Percentiles rank a stretch among this genome's conserved stretches.
These are phyloP conservation scores for Hymenoscyphus occultus DNA, from an alignment of 2,329 filamentous ascomycete genomes.

Conservation along the genomic window DNA sequence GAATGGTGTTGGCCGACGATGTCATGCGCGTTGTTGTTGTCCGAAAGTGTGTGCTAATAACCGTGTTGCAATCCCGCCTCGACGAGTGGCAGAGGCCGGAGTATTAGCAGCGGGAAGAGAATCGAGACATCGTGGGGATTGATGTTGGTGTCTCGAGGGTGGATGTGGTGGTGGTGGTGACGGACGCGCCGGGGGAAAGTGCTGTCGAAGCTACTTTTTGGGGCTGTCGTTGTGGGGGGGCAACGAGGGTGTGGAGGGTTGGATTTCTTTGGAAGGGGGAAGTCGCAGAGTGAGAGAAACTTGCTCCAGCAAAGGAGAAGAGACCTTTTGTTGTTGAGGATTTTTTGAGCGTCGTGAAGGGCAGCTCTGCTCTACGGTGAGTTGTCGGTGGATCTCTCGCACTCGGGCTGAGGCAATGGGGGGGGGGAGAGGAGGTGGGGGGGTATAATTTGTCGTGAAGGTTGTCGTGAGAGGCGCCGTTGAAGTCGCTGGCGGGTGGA, in stretches of 20 bases:
- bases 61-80: conserved; percentile 18
- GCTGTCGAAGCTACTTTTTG: conserved; percentile 5
- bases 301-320: conserved; percentile 21
- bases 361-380: conserved; percentile 15
- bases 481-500: conserved; percentile 12
- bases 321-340: neutral
- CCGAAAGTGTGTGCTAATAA: conserved; percentile 19
- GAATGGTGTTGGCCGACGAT: conserved; percentile 11
- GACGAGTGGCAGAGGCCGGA: conserved; percentile 23
- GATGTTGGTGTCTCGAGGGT: conserved; percentile 32
- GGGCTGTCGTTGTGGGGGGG: conserved; percentile 11
- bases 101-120: conserved; percentile 25
- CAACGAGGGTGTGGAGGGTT: neutral
- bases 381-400: conserved; percentile 9
- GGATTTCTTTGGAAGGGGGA: neutral
- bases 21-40: conserved; percentile 27
- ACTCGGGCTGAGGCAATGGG: conserved; percentile 12
- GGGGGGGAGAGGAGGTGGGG: neutral
- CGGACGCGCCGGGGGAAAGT: conserved; percentile 7
- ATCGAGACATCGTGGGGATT: conserved; percentile 32
- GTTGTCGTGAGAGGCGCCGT: conserved; percentile 19
- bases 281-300: conserved; percentile 8
- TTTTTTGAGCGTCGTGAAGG: conserved; percentile 6
- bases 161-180: conserved; percentile 13
- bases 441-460: conserved; percentile 1